A percentile compares a stretch with the other conserved stretches of the same genome.
phyloP scores from a whole-genome alignment of 2,329 filamentous ascomycete species.

The Daldinia sp. region DNA sequence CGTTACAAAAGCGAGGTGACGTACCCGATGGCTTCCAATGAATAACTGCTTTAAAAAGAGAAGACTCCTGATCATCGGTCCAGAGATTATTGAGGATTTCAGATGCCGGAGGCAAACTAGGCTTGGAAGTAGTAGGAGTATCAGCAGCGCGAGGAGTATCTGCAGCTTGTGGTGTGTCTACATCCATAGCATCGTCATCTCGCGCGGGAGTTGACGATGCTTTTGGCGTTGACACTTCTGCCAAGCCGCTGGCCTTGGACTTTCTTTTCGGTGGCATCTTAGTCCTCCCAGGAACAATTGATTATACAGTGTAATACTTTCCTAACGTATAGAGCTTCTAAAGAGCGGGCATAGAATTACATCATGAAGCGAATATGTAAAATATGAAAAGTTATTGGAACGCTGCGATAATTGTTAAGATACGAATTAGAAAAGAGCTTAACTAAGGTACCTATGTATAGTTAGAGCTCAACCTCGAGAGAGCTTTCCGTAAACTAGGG shows the following conservation, averaged over 20 bases:
- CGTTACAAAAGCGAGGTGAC: background rate
- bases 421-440: background rate
- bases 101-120: conserved; percentile 50
- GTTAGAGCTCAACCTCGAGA: background rate
- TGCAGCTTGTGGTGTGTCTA: conserved; percentile 64
- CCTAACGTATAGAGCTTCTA: background rate
- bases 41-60: conserved; percentile 91
- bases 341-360: background rate
- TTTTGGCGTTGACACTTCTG: conserved; percentile 63
- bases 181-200: conserved; percentile 68
- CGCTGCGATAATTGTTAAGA: background rate
- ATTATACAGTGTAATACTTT: background rate
- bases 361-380: background rate
- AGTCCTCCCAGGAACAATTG: background rate
- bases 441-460: no score
- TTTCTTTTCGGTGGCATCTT: conserved; percentile 77
- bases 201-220: conserved; percentile 56
- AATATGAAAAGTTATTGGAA: background rate
- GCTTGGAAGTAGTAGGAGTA: conserved; percentile 45
- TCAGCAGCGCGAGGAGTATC: conserved; percentile 57
- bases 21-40: conserved; percentile 94
- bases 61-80: conserved; percentile 95
- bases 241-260: conserved; percentile 59
- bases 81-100: conserved; percentile 72
- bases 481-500: background rate